These are phyloP conservation scores for Bolboschoenoplectus hybrid DNA, from an alignment of 202 grass and related monocot species.

Conservation along the genomic window DNA sequence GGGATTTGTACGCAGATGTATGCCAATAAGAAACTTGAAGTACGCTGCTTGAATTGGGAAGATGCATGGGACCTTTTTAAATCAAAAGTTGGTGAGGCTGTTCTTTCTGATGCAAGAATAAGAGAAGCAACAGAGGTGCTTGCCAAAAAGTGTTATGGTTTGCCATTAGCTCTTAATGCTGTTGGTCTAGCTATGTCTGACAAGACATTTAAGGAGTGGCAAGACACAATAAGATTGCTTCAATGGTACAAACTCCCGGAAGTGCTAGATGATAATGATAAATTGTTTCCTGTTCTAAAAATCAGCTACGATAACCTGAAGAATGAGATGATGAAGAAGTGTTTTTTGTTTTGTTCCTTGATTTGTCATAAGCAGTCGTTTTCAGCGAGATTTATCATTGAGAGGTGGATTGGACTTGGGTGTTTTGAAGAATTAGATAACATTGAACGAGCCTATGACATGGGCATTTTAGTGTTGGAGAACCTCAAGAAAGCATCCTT, in stretches of 20 bases:
- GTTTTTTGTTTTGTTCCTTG: neutral
- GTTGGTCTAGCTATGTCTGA: neutral
- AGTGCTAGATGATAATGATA: neutral
- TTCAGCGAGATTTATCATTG: neutral
- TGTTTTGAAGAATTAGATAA: conserved; percentile 2
- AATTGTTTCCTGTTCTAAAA: neutral
- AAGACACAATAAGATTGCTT: neutral
- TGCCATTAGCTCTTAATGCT: neutral
- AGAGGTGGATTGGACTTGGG: neutral
- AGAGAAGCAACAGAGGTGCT: neutral
- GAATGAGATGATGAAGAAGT: neutral
- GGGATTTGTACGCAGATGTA: neutral
- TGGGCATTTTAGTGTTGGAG: neutral
- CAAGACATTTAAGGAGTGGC: conserved; percentile 1
- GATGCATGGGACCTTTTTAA: neutral
- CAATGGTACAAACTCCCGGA: neutral
- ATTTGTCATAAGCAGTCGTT: neutral
- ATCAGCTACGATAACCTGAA: neutral
- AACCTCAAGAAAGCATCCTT: neutral
- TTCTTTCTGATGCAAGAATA: neutral
- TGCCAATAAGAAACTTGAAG: neutral
- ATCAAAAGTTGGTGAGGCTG: neutral
- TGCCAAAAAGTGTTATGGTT: conserved; percentile 4
- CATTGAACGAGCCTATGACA: neutral
- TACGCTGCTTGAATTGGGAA: neutral